These are phyloP conservation scores for Aspergillus carlsbadensis DNA, from an alignment of 495 filamentous ascomycete genomes.

Conservation along the genomic window DNA sequence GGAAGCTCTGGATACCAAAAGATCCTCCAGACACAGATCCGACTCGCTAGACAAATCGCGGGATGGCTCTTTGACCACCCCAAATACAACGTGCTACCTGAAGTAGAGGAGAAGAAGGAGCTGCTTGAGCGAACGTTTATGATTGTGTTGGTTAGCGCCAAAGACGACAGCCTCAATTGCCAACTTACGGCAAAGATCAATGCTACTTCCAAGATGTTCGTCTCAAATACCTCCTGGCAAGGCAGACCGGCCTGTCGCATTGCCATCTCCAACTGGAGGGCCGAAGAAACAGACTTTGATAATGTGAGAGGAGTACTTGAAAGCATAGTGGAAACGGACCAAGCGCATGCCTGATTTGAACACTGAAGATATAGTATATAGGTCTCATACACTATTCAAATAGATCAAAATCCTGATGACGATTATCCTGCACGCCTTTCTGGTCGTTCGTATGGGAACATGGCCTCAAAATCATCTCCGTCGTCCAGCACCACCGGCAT, in stretches of 20 bases:
- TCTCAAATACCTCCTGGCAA: constrained; percentile 78
- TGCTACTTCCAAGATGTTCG: constrained; percentile 70
- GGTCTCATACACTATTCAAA: too few species aligned
- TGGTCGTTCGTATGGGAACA: background rate
- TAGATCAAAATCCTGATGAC: background rate
- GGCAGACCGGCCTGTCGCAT: constrained; percentile 70
- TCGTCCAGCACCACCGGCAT: constrained; percentile 56
- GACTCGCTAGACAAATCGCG: constrained; percentile 67
- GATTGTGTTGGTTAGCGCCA: constrained; percentile 78
- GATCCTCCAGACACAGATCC: constrained; percentile 71
- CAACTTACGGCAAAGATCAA: constrained; percentile 71
- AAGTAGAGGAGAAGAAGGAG: constrained; percentile 29
- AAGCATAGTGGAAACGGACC: constrained; percentile 21
- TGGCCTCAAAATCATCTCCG: constrained; percentile 44
- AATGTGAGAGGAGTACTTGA: constrained; percentile 38
- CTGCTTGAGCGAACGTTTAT: constrained; percentile 61
- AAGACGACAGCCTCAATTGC: constrained; percentile 62
- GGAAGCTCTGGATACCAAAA: constrained; percentile 66
- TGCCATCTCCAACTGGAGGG: constrained; percentile 81
- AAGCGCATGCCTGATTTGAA: too few species aligned
- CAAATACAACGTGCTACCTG: constrained; percentile 66
- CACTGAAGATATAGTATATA: too few species aligned
- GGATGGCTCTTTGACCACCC: constrained; percentile 55
- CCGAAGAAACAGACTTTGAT: constrained; percentile 35
- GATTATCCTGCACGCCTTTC: too few species aligned